A percentile compares a stretch with the other conserved stretches of the same genome.
Conservation (phyloP, 805 yeast species). For the Lipomyces orientalis region DNA sequence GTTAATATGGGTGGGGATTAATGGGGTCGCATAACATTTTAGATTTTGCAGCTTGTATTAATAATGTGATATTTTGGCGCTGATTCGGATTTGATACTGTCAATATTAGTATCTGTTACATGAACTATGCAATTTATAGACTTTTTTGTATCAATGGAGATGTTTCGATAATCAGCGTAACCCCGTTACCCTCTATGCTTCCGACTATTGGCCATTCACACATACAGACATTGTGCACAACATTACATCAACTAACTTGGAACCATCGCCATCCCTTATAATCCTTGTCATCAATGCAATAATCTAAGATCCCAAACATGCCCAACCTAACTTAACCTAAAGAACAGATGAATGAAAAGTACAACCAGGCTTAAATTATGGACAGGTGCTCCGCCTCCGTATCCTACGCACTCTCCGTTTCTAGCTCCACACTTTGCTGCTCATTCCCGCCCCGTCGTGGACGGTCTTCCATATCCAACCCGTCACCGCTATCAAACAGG, state of each 20-base stretch:
- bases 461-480: background rate
- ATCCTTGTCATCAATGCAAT: background rate
- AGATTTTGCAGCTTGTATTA: background rate
- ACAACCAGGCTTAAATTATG: background rate
- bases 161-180: too few species aligned
- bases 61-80: background rate
- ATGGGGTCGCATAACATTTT: background rate
- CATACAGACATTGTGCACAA: too few species aligned
- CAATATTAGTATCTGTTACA: background rate
- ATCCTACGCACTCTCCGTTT: background rate
- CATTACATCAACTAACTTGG: background rate
- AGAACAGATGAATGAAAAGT: background rate
- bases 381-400: background rate
- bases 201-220: too few species aligned
- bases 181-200: background rate
- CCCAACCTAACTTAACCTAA: background rate
- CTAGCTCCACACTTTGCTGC: background rate
- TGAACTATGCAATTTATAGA: background rate
- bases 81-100: background rate
- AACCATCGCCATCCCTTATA: background rate
- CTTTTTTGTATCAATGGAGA: background rate
- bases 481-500: slow-evolving; percentile 29
- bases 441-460: background rate
- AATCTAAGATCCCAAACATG: background rate
- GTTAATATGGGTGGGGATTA: background rate